Evolutionary conservation across 2,329 filamentous ascomycete species (phyloP), one percentile per base, ranked within the genome.

Genomic region (Epichloe aotearoae): DNA sequence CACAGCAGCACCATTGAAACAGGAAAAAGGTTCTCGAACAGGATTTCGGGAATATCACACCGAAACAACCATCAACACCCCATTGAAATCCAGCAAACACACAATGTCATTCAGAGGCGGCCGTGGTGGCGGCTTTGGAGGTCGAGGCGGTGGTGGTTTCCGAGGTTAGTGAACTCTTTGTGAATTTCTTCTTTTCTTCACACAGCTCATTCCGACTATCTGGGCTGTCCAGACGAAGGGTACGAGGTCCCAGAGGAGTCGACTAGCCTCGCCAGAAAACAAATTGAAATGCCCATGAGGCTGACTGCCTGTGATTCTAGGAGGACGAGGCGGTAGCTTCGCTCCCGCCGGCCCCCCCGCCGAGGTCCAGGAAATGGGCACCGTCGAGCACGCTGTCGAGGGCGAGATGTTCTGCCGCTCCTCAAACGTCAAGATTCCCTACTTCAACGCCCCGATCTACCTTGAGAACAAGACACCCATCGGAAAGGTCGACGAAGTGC

Each of bases 391-490:
- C 74, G 83, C 89, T 53, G 91, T 87, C 73, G 93, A 98, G 72
- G 91, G 91, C 68, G 93, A 98, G 72, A 93, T 98, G 79, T 85
- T 98, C 61, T 96, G 91, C 85, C 84, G 89, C 71, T 94, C 87
- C 59, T 84, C 86, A 71, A 97, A 96, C 76, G 75, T 85, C 62
- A 97, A 97, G 74, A 85, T 98, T 57, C 93, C 93, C 55, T 95
- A 95, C 75, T 98, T 98, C 84, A 97, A 96, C 76, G 93, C 93
- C 55, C 89, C 89, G 59, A 95, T 98, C 69, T 98, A 93, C 74
- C 84, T 97, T 63, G 91, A 97, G 79, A 98, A 97, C 77, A 98
- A 97, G 84, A 91, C 86, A 44, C 76, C 86, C 55, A 82, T 98
- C 68, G 93, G 93, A 69, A 97, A 97, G 73, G 86, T 98, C 66